Evolutionary conservation across 2,329 filamentous ascomycete genomes (phyloP).

Genomic region (Rasamsonia emersonii): DNA sequence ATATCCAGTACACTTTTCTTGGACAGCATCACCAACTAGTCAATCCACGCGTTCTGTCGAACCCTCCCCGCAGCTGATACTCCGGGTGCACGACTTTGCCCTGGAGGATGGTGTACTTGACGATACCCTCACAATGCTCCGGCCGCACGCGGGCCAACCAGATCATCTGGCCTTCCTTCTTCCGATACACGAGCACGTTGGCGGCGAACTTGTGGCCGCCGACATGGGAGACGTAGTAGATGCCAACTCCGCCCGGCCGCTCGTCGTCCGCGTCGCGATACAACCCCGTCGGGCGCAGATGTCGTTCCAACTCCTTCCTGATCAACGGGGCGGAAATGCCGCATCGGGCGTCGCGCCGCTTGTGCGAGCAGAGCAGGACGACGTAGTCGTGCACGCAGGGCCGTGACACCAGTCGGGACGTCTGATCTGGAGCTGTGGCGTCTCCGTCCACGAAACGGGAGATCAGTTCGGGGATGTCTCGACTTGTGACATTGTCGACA

Average conservation of each 20-base stretch:
- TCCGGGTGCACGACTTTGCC: slow-evolving; percentile 86
- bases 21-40: slow-evolving; percentile 54
- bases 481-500: slow-evolving; percentile 66
- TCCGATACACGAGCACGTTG: slow-evolving; percentile 80
- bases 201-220: slow-evolving; percentile 91
- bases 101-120: slow-evolving; percentile 74
- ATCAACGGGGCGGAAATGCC: slow-evolving; percentile 80
- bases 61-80: slow-evolving; percentile 72
- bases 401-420: slow-evolving; percentile 36
- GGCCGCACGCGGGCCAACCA: slow-evolving; percentile 83
- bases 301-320: slow-evolving; percentile 70
- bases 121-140: slow-evolving; percentile 80
- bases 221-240: slow-evolving; percentile 88
- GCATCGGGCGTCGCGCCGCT: slow-evolving; percentile 80
- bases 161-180: slow-evolving; percentile 45
- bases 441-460: slow-evolving; percentile 46
- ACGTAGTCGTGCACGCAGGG: slow-evolving; percentile 71
- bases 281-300: slow-evolving; percentile 69
- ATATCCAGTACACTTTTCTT: too few relatives aligned
- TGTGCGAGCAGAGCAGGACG: slow-evolving; percentile 82
- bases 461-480: slow-evolving; percentile 56
- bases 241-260: slow-evolving; percentile 73
- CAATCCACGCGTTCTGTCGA: slow-evolving; percentile 64
- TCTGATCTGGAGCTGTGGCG: background rate
- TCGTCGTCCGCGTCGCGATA: slow-evolving; percentile 76